Conservation (phyloP, 805 yeast genomes). For the Scheffersomyces spartinae region DNA sequence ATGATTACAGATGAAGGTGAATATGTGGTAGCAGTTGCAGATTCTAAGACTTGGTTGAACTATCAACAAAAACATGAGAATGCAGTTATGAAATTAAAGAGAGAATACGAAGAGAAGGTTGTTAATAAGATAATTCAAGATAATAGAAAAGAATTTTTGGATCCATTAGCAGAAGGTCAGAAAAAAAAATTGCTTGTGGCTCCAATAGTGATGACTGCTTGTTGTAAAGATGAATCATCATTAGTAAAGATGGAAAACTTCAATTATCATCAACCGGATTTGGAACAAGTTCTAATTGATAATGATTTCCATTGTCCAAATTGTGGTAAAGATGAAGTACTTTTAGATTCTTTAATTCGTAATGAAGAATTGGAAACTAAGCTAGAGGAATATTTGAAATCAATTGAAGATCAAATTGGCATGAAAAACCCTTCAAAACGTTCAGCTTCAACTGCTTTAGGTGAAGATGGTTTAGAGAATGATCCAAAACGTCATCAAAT, state of each 20-base stretch:
- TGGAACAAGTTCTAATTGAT: slow-evolving; percentile 47
- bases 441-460: slow-evolving; percentile 7
- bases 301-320: slow-evolving; percentile 86
- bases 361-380: slow-evolving; percentile 50
- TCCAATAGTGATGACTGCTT: slow-evolving; percentile 71
- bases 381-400: slow-evolving; percentile 39
- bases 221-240: slow-evolving; percentile 49
- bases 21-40: slow-evolving; percentile 93
- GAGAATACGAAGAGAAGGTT: slow-evolving; percentile 36
- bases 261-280: slow-evolving; percentile 23
- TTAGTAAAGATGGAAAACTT: slow-evolving; percentile 42
- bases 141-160: slow-evolving; percentile 35
- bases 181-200: slow-evolving; percentile 49
- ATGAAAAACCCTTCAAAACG: slow-evolving; percentile 17
- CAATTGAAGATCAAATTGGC: slow-evolving; percentile 19
- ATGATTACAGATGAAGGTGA: slow-evolving; percentile 93
- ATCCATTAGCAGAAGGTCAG: slow-evolving; percentile 39
- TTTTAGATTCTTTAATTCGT: slow-evolving; percentile 56
- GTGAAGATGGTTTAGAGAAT: slow-evolving; percentile 8
- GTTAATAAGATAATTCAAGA: slow-evolving; percentile 20
- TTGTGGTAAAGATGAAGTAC: slow-evolving; percentile 64
- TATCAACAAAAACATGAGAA: slow-evolving; percentile 60
- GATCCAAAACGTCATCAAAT: slow-evolving; percentile 17
- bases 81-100: slow-evolving; percentile 35
- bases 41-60: slow-evolving; percentile 78